Base-by-base conservation (phyloP, 768 basidiomycete species). In the Pisolithus tinctorius region DNA sequence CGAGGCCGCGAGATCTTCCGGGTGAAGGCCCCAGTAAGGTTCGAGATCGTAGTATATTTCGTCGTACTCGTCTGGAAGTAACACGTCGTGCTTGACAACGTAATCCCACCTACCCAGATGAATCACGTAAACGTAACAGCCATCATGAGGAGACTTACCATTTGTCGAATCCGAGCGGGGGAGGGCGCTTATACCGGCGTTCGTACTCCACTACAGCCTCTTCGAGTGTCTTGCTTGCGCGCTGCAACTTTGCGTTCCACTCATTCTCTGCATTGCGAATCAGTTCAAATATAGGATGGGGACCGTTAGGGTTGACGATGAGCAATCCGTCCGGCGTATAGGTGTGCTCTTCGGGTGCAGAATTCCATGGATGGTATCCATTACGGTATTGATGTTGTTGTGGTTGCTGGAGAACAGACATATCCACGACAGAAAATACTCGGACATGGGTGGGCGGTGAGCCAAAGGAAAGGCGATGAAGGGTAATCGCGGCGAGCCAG, bases 41-140 rank as follows among this genome's bases (percentile, higher is more conserved):
- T 67, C 64, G 8, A 75, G 52, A 47, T 74, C 66, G 6, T 60
- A 54, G 49, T 64, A 57, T 45, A 76, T 75, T 53, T 74, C 72
- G 58, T 77, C 74, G 44, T 77, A 77, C 49, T 77, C 75, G 53
- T 77, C 76, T 14, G 69, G 71, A 1, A 77, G 63, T 40, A 66
- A 69, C 2, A 77, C 66, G 27, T 66, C 54, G 53, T 77, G 55
- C 46, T 57, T 55, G n/a, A 65, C 61, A 6, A 71, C 70, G 50
- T 73, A 77, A 20, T 64, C 55, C 75, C 74, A 77, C 74, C 73
- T 68, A 14, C 4, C 20, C 31, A 11, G 37, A 2, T 38, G 20
- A 20, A 20, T 1, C 10, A 25, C 17, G 16, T 14, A 17, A 14
- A 34, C 34, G n/a, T 25, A 31, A 30, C 25, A 14, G 6, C 11